Percentiles rank a stretch among this genome's conserved stretches.
phyloP scores from a whole-genome alignment of 371 early-diverging fungal genomes.

The Mucor circinelloides region DNA sequence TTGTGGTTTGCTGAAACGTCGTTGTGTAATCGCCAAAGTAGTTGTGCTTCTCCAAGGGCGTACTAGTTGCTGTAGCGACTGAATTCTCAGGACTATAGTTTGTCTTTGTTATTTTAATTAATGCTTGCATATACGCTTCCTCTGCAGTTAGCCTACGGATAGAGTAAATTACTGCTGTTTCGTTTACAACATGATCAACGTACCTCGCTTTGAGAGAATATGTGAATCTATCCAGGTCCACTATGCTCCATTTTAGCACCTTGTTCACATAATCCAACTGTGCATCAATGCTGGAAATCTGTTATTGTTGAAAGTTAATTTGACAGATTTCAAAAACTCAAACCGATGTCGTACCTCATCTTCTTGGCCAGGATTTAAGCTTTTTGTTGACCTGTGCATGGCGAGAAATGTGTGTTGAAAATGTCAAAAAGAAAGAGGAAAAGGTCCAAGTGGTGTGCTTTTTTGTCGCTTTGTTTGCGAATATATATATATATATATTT shows the following conservation, averaged over 20 bases:
- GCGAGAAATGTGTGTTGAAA: background rate
- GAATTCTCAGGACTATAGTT: background rate
- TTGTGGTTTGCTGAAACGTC: constrained; percentile 26
- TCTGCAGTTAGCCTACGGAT: constrained; percentile 39
- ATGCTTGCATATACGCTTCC: constrained; percentile 37
- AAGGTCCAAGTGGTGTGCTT: background rate
- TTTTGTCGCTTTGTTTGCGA: background rate
- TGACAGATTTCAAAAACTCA: background rate
- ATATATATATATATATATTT: background rate
- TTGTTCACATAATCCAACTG: constrained; percentile 43
- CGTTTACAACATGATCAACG: background rate
- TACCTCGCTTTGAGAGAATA: constrained; percentile 44
- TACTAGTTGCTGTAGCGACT: background rate
- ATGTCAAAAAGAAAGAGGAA: background rate
- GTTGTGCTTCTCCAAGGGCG: constrained; percentile 15
- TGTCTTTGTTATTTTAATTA: constrained; percentile 32
- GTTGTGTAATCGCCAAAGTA: constrained; percentile 34
- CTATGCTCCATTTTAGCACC: constrained; percentile 46
- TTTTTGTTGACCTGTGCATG: constrained; percentile 8
- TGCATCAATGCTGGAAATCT: constrained; percentile 42
- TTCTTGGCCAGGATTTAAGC: constrained; percentile 16
- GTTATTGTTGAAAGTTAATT: background rate
- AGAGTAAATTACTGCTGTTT: background rate
- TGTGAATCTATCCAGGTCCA: constrained; percentile 45
- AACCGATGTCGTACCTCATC: constrained; percentile 15